These are phyloP conservation scores for Hygrocybe punicea DNA, from an alignment of 768 basidiomycete species.

Conservation along the genomic window DNA sequence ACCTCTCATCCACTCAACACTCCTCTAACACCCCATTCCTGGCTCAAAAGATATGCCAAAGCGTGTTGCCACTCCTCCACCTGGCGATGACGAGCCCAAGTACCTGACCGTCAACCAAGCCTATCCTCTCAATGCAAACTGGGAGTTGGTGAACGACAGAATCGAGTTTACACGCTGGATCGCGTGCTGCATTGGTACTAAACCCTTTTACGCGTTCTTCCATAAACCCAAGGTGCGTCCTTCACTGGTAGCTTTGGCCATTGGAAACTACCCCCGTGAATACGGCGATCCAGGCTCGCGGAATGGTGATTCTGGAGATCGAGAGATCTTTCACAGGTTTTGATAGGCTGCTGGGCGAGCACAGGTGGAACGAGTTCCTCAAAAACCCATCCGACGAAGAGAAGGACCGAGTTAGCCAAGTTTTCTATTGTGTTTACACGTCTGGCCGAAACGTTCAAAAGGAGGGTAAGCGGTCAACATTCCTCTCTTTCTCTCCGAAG, in stretches of 20 bases:
- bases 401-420: slow-evolving; percentile 32
- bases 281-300: slow-evolving; percentile 26
- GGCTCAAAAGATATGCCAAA: slow-evolving; percentile 26
- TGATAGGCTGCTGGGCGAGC: slow-evolving; percentile 46
- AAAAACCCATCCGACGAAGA: slow-evolving; percentile 40
- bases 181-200: slow-evolving; percentile 40
- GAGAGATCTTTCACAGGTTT: slow-evolving; percentile 36
- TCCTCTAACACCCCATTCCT: background rate
- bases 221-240: slow-evolving; percentile 45
- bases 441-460: slow-evolving; percentile 47
- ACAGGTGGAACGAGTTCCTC: slow-evolving; percentile 48
- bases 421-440: slow-evolving; percentile 44
- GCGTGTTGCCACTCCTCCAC: slow-evolving; percentile 25
- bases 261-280: background rate
- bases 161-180: slow-evolving; percentile 47
- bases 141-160: slow-evolving; percentile 40
- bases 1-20: background rate
- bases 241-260: background rate
- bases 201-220: slow-evolving; percentile 45
- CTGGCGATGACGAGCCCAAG: slow-evolving; percentile 42
- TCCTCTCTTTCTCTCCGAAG: background rate
- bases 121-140: slow-evolving; percentile 49
- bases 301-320: slow-evolving; percentile 51
- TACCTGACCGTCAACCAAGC: slow-evolving; percentile 48
- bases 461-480: slow-evolving; percentile 39